Evolutionary conservation across 305 asterid species (phyloP).

Genomic region (Fraxinus sp.): DNA sequence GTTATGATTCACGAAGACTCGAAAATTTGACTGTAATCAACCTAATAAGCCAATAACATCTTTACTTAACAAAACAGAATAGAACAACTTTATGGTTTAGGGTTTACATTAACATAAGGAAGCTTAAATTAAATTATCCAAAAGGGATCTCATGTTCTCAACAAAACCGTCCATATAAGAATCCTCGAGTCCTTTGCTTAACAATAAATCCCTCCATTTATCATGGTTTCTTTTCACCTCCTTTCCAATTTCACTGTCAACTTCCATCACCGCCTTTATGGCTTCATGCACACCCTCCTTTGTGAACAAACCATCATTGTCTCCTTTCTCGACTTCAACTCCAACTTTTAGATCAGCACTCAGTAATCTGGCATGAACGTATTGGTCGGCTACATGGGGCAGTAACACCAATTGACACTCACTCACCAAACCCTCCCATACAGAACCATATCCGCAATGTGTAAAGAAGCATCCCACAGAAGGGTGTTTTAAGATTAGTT

Average conservation of each 20-base stretch:
- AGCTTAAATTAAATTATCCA: neutral
- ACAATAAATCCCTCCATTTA: slow-evolving; percentile 29
- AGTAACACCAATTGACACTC: slow-evolving; percentile 58
- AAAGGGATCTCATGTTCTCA: neutral
- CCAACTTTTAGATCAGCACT: slow-evolving; percentile 52
- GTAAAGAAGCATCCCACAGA: slow-evolving; percentile 75
- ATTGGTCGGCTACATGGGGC: slow-evolving; percentile 60
- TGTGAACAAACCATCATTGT: slow-evolving; percentile 51
- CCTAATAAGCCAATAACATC: no score
- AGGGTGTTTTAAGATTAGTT: slow-evolving; percentile 55
- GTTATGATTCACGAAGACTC: no score
- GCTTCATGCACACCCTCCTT: slow-evolving; percentile 26
- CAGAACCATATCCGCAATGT: slow-evolving; percentile 68
- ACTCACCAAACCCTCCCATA: slow-evolving; percentile 58
- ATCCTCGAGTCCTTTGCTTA: slow-evolving; percentile 18
- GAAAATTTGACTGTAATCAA: no score
- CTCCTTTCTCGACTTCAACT: slow-evolving; percentile 63
- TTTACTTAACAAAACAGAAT: neutral
- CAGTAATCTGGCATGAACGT: slow-evolving; percentile 48
- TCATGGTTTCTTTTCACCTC: slow-evolving; percentile 28
- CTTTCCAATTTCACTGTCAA: slow-evolving; percentile 23
- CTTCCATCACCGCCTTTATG: slow-evolving; percentile 27
- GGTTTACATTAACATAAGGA: neutral
- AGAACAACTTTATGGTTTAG: no score
- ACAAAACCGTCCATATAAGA: slow-evolving; percentile 26